phyloP scores from a whole-genome alignment of 2,329 filamentous ascomycete genomes.

The Cadophora malorum region DNA sequence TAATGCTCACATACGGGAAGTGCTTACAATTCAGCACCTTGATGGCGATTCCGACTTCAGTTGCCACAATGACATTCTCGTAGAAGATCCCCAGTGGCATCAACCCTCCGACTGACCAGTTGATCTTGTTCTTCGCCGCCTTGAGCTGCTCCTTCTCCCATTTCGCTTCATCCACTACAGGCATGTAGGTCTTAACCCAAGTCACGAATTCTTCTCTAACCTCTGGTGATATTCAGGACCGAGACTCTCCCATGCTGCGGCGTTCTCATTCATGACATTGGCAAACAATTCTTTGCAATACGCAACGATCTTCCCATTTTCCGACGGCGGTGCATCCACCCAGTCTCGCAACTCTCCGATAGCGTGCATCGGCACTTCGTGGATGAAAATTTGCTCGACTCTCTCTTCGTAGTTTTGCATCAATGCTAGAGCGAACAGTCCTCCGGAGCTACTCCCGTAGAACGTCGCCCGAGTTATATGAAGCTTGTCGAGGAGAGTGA shows the following conservation, averaged over 20 bases:
- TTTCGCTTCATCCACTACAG: conserved; percentile 14
- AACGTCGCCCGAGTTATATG: conserved; percentile 22
- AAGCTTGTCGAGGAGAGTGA: conserved; percentile 30
- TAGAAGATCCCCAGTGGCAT: conserved; percentile 23
- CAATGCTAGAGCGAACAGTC: conserved; percentile 25
- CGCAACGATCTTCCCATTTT: conserved; percentile 18
- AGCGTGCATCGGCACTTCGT: conserved; percentile 27
- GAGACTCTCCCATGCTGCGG: conserved; percentile 26
- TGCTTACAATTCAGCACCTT: conserved; percentile 29
- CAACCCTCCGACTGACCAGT: conserved; percentile 26
- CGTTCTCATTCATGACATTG: conserved; percentile 25
- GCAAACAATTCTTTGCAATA: conserved; percentile 23
- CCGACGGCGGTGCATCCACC: conserved; percentile 4
- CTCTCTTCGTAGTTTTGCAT: conserved; percentile 19
- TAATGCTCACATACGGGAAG: conserved; percentile 33
- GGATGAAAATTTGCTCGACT: conserved; percentile 24
- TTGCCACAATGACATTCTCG: conserved; percentile 27
- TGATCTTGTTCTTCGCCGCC: conserved; percentile 20
- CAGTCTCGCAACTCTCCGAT: conserved; percentile 3
- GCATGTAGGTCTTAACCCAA: conserved; percentile 28
- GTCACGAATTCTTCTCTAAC: conserved; percentile 31
- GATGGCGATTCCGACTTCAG: conserved; percentile 22
- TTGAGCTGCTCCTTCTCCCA: conserved; percentile 24
- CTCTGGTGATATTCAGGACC: conserved; percentile 30
- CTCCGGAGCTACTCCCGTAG: conserved; percentile 32